Evolutionary conservation across 2,329 filamentous ascomycete genomes (phyloP), one percentile per base, ranked within the genome.

Genomic region (Colletotrichum horii): DNA sequence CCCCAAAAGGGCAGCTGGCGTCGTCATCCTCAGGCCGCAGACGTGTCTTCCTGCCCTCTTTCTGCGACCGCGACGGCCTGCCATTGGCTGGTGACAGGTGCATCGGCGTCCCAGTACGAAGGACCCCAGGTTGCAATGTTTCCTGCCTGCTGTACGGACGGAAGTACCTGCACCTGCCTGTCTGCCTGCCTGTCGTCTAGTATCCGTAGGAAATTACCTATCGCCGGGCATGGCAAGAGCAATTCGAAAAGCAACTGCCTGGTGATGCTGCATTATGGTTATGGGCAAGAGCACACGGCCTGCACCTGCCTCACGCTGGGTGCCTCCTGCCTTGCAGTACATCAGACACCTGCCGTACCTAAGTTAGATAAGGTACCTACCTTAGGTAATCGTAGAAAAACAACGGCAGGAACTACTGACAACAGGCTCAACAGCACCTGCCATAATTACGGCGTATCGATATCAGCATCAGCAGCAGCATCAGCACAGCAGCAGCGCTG

Each of bases 1-100:
- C 32, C 74, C 70, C 56, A 74, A 76, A 74, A 48, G 52, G 65
- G 74, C 65, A 76, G 74, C 32, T 66, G 74, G 74, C 74, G 74
- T 76, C 74, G 74, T 76, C 74, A 76, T 70, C 74, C 71, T 75
- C 60, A 76, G 74, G 71, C 58, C 58, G 66, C 66, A 75, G 71
- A 75, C 71, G 61, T 64, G 32, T 64, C 61, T 32, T 32, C n/a
- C 30, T 30, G 58, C n/a, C 43, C 43, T 48, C 43, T 22, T 48
- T 22, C 43, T 48, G 43, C 7, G 43, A n/a, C 43, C 7, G 43
- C 43, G 43, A 6, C 43, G 43, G 43, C 16, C 28, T 61, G 58
- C 58, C 52, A 55, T 58, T 48, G 43, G 43, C 43, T 48, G 43
- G 22, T 48, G 43, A 22, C 43, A 48, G 43, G 43, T 48, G 43